Evolutionary conservation across 2,329 filamentous ascomycete species (phyloP).

Genomic region (Monilinia laxa): DNA sequence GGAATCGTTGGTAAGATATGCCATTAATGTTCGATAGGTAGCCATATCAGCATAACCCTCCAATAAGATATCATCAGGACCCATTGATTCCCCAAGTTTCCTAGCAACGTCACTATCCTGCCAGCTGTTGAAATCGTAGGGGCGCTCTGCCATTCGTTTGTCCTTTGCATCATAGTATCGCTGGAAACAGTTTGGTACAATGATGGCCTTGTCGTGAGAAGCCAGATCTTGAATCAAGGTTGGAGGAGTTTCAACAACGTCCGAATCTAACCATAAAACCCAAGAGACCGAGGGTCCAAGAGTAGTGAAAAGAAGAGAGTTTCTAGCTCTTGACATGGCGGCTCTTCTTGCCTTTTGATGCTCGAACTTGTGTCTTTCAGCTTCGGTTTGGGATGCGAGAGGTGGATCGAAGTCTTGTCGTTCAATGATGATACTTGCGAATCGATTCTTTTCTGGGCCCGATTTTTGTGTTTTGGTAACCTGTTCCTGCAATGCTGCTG

Average conservation of each 20-base stretch:
- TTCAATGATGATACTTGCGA: conserved; percentile 90
- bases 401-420: conserved; percentile 92
- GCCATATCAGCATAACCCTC: conserved; percentile 93
- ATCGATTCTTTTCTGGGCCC: conserved; percentile 75
- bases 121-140: conserved; percentile 99
- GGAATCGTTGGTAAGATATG: conserved; percentile 65
- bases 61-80: conserved; percentile 84
- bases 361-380: conserved; percentile 84
- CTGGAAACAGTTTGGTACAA: conserved; percentile 96
- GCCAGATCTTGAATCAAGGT: conserved; percentile 90
- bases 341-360: conserved; percentile 85
- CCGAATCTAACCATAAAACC: conserved; percentile 94
- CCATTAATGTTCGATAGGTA: conserved; percentile 90
- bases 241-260: conserved; percentile 84
- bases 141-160: conserved; percentile 69
- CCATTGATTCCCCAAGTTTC: conserved; percentile 75
- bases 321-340: conserved; percentile 90
- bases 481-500: conserved; percentile 76
- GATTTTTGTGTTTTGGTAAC: conserved; percentile 79
- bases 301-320: conserved; percentile 92
- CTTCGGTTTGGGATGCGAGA: conserved; percentile 75
- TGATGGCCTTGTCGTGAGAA: conserved; percentile 80
- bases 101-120: conserved; percentile 81
- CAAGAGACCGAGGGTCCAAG: conserved; percentile 87
- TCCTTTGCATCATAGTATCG: conserved; percentile 69